Conservation (phyloP, 805 yeast species). For the Candida yuanshanica region DNA sequence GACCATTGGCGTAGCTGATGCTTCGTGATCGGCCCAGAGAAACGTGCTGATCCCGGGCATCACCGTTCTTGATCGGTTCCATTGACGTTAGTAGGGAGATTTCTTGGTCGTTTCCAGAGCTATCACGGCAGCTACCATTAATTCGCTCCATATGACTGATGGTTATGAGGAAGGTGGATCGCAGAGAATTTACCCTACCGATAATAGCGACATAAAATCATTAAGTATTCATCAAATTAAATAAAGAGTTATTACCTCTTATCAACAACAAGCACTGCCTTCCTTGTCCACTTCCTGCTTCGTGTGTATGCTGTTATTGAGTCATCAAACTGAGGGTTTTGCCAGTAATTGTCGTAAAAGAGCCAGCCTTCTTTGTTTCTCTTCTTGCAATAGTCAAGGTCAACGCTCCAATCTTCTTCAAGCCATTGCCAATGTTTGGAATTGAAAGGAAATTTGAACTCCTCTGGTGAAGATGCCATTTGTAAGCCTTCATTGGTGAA, state of each 20-base stretch:
- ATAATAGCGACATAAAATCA: too few species aligned
- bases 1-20: not conserved
- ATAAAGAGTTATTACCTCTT: not conserved
- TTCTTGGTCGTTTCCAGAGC: too few species aligned
- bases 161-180: too few species aligned
- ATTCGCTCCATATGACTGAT: too few species aligned
- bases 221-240: not conserved
- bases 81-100: too few species aligned
- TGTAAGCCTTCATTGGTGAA: slow-evolving; percentile 39
- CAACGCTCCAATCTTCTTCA: slow-evolving; percentile 46
- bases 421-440: slow-evolving; percentile 53
- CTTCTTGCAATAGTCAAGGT: slow-evolving; percentile 32
- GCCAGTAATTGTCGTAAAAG: slow-evolving; percentile 50
- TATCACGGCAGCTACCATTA: too few species aligned
- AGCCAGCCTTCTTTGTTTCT: slow-evolving; percentile 46
- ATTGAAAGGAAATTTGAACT: slow-evolving; percentile 41
- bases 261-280: slow-evolving; percentile 26
- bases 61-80: too few species aligned
- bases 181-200: too few species aligned
- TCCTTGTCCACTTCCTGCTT: slow-evolving; percentile 44
- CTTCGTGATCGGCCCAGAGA: not conserved
- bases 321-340: slow-evolving; percentile 32
- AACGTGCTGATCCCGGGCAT: not conserved
- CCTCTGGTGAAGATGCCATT: slow-evolving; percentile 25
- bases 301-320: slow-evolving; percentile 48